Percentiles rank a stretch among this genome's conserved stretches.
Evolutionary conservation across 169 alveolate species (phyloP).

Genomic region (Eimeria necatrix): DNA sequence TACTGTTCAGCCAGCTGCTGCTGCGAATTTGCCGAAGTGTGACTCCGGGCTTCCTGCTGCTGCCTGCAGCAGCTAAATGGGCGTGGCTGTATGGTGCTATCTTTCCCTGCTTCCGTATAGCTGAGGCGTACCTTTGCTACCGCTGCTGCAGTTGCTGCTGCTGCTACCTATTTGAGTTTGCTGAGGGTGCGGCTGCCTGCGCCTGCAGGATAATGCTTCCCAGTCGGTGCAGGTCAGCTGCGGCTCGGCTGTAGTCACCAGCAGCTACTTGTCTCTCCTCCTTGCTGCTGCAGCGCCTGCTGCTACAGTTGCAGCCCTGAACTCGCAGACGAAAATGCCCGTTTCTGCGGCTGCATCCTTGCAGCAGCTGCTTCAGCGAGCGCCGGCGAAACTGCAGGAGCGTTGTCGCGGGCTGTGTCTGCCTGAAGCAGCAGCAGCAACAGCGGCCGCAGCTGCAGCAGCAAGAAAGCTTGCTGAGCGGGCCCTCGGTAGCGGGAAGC

Average conservation of each 20-base stretch:
- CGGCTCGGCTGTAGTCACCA: constrained; percentile 28
- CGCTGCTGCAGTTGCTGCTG: constrained; percentile 38
- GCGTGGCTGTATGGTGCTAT: no score
- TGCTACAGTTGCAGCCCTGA: constrained; percentile 47
- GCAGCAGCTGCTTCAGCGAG: constrained; percentile 54
- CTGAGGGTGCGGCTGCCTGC: neutral
- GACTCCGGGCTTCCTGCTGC: neutral
- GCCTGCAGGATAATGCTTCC: constrained; percentile 16
- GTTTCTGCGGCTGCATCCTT: constrained; percentile 11
- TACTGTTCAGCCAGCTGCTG: constrained; percentile 12
- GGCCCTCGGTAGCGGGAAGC: constrained; percentile 15
- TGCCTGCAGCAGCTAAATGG: neutral
- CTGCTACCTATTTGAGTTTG: neutral
- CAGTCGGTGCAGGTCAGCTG: neutral
- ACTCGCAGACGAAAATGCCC: neutral
- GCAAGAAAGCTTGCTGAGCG: neutral
- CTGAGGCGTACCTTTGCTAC: neutral
- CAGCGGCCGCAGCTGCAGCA: constrained; percentile 59
- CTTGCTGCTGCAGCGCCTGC: constrained; percentile 27
- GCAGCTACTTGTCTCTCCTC: neutral
- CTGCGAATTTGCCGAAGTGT: no score
- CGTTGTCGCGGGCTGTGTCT: neutral
- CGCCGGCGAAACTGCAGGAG: neutral
- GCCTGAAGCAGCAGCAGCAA: constrained; percentile 50
- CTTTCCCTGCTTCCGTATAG: no score